Evolutionary conservation across 2,329 filamentous ascomycete genomes (phyloP), one percentile per base, ranked within the genome.

Genomic region (Knoxdaviesia proteae): DNA sequence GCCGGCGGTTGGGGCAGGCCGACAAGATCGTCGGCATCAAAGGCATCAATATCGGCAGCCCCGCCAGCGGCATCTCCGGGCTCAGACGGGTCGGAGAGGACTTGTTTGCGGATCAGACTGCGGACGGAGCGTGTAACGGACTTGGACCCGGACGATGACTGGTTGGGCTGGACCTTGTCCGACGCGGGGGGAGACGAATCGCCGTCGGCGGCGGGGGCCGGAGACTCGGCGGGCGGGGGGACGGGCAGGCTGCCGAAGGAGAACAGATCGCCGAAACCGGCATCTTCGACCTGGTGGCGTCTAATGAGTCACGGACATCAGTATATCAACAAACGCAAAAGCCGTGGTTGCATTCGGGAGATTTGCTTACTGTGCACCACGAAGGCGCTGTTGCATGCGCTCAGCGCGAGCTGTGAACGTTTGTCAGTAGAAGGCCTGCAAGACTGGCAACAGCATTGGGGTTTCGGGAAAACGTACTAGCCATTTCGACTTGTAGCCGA

Each of bases 351-450:
- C 20, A 20, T 3, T 20, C 20, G 2, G 20, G 20, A 20, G 20
- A 20, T 20, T 20, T 8, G 55, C 68, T 49, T 63, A 76, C 73
- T 72, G 70, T 37, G 74, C 73, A 47, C 74, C 74, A 47, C 74
- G 72, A 54, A 79, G 68, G 53, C 74, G 73, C 59, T 75, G 67
- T 48, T 73, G 71, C 60, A 77, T 66, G 52, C 72, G 71, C 54
- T 75, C 71, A 50, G 72, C 69, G 49, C 74, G 71, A 52, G 64
- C 67, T 71, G 40, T 20, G 20, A 20, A 20, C 20, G 20, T 20
- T 20, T 20, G 20, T 20, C 3, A 20, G 20, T 20, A 20, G 20
- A 2, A 20, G 20, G 3, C 20, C 20, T 2, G 3, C 20, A 20
- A 20, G 20, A 20, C 20, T 20, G 20, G 20, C 20, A 20, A 20